phyloP scores from a whole-genome alignment of 2,329 filamentous ascomycete genomes.

The Paecilomyces dactylethromorphus region DNA sequence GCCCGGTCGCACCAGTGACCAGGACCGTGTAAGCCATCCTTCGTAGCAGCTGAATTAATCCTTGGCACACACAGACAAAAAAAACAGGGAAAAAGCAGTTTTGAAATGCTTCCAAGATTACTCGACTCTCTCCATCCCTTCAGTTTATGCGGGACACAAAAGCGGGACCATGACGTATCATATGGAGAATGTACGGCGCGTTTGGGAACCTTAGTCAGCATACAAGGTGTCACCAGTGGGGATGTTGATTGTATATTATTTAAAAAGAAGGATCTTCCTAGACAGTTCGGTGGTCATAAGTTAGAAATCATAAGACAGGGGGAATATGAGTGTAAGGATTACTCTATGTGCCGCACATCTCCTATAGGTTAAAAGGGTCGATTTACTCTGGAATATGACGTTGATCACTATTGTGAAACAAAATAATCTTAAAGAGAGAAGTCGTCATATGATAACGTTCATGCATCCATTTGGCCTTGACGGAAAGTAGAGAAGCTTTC shows the following conservation, averaged over 20 bases:
- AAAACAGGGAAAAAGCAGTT: not conserved
- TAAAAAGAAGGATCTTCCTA: too few species aligned
- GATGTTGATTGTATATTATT: too few species aligned
- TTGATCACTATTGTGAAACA: too few species aligned
- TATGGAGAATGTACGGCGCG: not conserved
- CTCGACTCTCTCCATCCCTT: not conserved
- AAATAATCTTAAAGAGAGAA: too few species aligned
- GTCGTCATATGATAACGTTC: not conserved
- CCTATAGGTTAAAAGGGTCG: too few species aligned
- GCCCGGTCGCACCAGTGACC: conserved; percentile 76
- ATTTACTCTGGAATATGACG: too few species aligned
- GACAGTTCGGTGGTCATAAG: too few species aligned
- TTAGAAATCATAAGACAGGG: too few species aligned
- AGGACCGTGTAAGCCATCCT: conserved; percentile 52
- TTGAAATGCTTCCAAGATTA: not conserved
- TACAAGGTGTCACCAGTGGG: not conserved
- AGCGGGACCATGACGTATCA: not conserved
- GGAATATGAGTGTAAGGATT: too few species aligned
- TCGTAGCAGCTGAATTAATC: not conserved
- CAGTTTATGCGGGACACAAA: not conserved
- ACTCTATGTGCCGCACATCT: too few species aligned
- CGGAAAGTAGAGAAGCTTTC: not conserved
- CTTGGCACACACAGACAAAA: not conserved
- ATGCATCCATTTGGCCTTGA: not conserved
- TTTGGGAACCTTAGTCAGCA: not conserved